phyloP scores from a whole-genome alignment of 2,329 filamentous ascomycete species.

The Botrytis aclada region DNA sequence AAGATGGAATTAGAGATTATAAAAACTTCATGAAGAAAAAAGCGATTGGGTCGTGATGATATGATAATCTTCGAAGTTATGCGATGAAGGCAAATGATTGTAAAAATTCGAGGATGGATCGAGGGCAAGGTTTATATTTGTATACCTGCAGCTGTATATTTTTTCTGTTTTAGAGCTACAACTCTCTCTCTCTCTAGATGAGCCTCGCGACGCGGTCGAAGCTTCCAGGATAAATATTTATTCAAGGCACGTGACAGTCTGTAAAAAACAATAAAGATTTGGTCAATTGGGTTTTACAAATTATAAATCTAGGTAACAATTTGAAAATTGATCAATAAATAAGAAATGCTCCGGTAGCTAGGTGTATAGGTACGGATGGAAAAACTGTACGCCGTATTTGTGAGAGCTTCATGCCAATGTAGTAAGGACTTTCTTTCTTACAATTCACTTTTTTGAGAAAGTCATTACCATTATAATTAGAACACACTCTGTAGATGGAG shows the following conservation, averaged over 20 bases:
- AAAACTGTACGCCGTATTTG: neutral
- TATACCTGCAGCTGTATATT: slow-evolving; percentile 13
- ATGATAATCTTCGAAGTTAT: slow-evolving; percentile 13
- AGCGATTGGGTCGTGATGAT: slow-evolving; percentile 13
- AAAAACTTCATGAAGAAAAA: slow-evolving; percentile 29
- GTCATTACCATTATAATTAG: neutral
- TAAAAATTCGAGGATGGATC: slow-evolving; percentile 14
- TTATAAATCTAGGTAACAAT: neutral
- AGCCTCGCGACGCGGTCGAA: slow-evolving; percentile 22
- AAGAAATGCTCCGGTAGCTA: neutral
- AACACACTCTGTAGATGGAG: neutral
- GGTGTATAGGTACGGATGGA: neutral
- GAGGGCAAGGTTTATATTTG: slow-evolving; percentile 9
- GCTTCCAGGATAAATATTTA: slow-evolving; percentile 21
- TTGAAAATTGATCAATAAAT: neutral
- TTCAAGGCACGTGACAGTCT: slow-evolving; percentile 10
- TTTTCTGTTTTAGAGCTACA: slow-evolving; percentile 15
- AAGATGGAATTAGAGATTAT: slow-evolving; percentile 23
- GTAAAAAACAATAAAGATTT: neutral
- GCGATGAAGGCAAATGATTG: slow-evolving; percentile 5
- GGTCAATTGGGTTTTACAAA: neutral
- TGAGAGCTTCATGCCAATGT: neutral
- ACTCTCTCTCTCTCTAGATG: slow-evolving; percentile 18
- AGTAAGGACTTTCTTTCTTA: neutral
- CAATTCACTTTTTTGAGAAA: neutral